Base-by-base conservation (phyloP, 2,329 filamentous ascomycete species). In the Bipolaris zeicola region DNA sequence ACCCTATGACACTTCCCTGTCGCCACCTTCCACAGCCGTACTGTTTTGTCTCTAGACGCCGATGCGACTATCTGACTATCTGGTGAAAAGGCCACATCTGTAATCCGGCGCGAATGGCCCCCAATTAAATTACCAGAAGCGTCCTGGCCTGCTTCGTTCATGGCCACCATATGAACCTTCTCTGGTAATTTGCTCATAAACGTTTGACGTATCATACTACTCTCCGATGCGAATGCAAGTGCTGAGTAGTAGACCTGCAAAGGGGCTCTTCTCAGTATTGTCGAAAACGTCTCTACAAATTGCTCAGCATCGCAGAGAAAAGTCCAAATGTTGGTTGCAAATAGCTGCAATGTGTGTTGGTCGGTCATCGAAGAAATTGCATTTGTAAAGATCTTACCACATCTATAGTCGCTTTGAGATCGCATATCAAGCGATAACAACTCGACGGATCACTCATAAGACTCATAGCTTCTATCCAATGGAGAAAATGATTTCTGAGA, bases 391-490 rank as follows among this genome's bases (percentile, higher is more conserved):
- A 14, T 18, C 28, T 24, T 62, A 67, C 16, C 16, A 16, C 62
- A 6, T 10, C 20, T 26, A 26, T 31, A 55, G 61, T 51, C 36
- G 42, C 37, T 20, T 58, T 38, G n/a, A 68, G 57, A 6, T 26
- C 6, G 6, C 6, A 36, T 60, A 6, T 52, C 36, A 65, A 52
- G 8, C 58, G 18, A 3, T 73, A 45, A 1, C 63, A 75, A 52
- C 63, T 43, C 6, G 61, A 58, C 6, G 72, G 33, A 36, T 62
- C 57, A 8, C 50, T 43, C 14, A 77, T 56, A 4, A 79, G 68
- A 43, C 76, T 76, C 2, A 81, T 68, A 31, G 76, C 73, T 53
- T 82, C 79, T 2, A 82, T 64, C 79, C 77, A 82, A 50, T 81
- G 66, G 3, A 81, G 76, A 48, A 80, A 67, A 24, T 80, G 73